Percentiles rank a stretch among this genome's conserved stretches.
Evolutionary conservation across 345 rosid genomes (phyloP).

Genomic region (Adansonia digitata): DNA sequence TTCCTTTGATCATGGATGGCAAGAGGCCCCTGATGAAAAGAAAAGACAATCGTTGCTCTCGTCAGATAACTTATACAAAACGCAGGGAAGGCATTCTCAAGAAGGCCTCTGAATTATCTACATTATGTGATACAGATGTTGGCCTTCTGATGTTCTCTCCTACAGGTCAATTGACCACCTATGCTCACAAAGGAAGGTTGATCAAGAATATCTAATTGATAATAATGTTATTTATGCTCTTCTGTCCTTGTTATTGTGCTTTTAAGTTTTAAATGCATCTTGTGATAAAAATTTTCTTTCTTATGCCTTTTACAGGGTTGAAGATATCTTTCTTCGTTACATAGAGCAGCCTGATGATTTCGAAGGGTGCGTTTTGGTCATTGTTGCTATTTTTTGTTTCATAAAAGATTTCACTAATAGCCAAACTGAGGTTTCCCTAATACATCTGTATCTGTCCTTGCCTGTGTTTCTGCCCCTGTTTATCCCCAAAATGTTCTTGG

Average conservation of each 20-base stretch:
- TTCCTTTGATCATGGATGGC: conserved; percentile 12
- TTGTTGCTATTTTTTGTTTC: conserved; percentile 3
- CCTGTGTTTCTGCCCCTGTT: neutral
- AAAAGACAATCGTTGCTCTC: neutral
- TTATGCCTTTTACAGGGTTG: conserved; percentile 16
- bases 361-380: conserved; percentile 9
- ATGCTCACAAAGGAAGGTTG: conserved; percentile 26
- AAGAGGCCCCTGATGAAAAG: conserved; percentile 11
- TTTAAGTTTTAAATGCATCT: neutral
- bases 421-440: neutral
- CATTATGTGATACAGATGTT: conserved; percentile 17
- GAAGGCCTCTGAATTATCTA: conserved; percentile 30
- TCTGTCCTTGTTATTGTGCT: neutral
- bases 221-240: neutral
- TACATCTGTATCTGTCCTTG: neutral
- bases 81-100: conserved; percentile 24
- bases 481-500: neutral
- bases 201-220: neutral
- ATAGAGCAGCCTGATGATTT: neutral
- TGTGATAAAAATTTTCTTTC: neutral
- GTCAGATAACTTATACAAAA: conserved; percentile 21
- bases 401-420: neutral
- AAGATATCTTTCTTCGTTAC: conserved; percentile 30
- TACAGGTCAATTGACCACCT: conserved; percentile 20
- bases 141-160: conserved; percentile 36